Evolutionary conservation across 23 red algal genomes (phyloP), one percentile per base, ranked within the genome.

Genomic region (Cyanidioschyzon merolae): DNA sequence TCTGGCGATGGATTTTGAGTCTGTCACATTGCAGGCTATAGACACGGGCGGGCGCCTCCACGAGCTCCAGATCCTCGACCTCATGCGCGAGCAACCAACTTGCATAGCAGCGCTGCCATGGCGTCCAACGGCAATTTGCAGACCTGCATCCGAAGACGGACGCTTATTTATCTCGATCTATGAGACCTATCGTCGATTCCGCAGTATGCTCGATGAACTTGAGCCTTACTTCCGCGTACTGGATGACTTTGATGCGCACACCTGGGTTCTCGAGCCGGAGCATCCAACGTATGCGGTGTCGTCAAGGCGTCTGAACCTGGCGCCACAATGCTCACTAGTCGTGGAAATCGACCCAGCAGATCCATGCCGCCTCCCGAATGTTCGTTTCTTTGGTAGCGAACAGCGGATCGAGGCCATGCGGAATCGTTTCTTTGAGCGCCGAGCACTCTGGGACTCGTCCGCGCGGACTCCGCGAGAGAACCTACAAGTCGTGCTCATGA

Each of bases 241-340:
- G n/a, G 63, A 71, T 35, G 63, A 71, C 32, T 25, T 71, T 32
- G 63, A 71, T 35, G 12, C 3, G 16, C 29, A 71, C 32, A 71
- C n/a, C 63, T 71, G 63, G n/a, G 63, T 71, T 25, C 63, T 71
- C 2, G 63, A 71, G 32, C 63, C 63, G 63, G 63, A 71, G 63
- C 63, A 35, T 32, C 63, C 63, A 3, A 71, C 63, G 29, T 71
- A 71, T 71, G 63, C 29, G n/a, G 3, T 7, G n/a, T 32, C n/a
- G 7, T 17, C 32, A 32, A 7, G 63, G 2, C 63, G 63, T 35
- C 7, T 71, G 7, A 35, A 7, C 16, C 63, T 71, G 12, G 63
- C n/a, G 2, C 63, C n/a, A 17, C 63, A 71, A 25, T 71, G 63
- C 63, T 71, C 63, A 27, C 63, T 71, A 27, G 21, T 32, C 3